Evolutionary conservation across 1,139 yeast species (phyloP), one percentile per base, ranked within the genome.

Genomic region (Torulaspora globosa): DNA sequence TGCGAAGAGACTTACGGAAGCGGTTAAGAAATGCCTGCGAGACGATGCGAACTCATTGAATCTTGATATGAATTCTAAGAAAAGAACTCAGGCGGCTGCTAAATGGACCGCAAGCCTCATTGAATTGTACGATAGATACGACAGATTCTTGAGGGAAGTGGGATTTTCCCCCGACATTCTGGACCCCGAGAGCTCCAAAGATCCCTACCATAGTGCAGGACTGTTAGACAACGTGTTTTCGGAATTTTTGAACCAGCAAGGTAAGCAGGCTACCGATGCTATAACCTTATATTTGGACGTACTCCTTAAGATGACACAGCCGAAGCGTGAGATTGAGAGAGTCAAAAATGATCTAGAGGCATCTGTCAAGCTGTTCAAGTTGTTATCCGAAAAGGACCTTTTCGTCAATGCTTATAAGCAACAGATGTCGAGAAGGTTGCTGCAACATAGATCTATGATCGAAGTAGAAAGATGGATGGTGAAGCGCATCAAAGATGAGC

Each of bases 351-450:
- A 78, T 8, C 67, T 88, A 38, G 72, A 72, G 39, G 75, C 76
- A 36, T 76, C 89, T 0, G 73, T 84, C 9, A 67, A 72, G 29
- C 73, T 92, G 36, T 81, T 89, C 58, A 71, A 83, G 46, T 82
- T 79, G 56, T 74, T 92, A 34, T 74, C 79, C 44, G 97, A 92
- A 57, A 90, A 88, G 61, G 97, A 92, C 65, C 72, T 87, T 31
- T 92, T 92, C 67, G 96, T 88, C 63, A 81, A 79, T 28, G 82
- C 84, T 53, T 92, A 88, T 66, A 90, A 90, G 56, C 85, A 84
- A 46, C 96, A 88, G 68, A 74, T 92, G 53, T 97, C 97, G 1
- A 88, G 87, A 62, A 71, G 98, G 49, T 62, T 82, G 29, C 72
- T 92, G 45, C 81, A 86, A 47, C 79, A 75, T 46, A 66, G 70